phyloP scores from a whole-genome alignment of 768 basidiomycete genomes.

The Hemileccinum rubropunctum region DNA sequence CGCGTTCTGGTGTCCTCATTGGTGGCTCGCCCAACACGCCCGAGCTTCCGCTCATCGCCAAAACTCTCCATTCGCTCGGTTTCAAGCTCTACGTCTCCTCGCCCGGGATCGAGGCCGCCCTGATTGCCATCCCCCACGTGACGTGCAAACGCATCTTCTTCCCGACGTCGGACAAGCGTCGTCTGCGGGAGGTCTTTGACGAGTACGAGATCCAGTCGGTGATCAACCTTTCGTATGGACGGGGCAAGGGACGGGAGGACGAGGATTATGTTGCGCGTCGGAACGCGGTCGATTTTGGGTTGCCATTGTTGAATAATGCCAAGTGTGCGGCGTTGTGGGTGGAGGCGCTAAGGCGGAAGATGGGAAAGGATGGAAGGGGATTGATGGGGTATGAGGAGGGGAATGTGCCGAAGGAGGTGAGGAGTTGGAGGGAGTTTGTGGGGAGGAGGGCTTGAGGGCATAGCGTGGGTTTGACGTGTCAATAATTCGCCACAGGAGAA shows the following conservation, averaged over 20 bases:
- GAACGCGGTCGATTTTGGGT: conserved; percentile 94
- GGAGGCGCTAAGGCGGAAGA: conserved; percentile 80
- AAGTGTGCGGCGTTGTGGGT: conserved; percentile 89
- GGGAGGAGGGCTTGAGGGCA: conserved; percentile 54
- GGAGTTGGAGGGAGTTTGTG: conserved; percentile 89
- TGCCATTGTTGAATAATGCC: conserved; percentile 88
- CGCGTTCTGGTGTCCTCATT: conserved; percentile 83
- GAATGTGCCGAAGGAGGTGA: conserved; percentile 85
- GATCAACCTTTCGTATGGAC: conserved; percentile 83
- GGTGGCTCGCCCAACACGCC: conserved; percentile 89
- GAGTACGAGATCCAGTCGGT: conserved; percentile 94
- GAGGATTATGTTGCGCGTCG: conserved; percentile 97
- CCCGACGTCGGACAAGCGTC: conserved; percentile 95
- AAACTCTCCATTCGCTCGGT: conserved; percentile 76
- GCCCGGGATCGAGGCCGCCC: conserved; percentile 69
- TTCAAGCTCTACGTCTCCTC: conserved; percentile 96
- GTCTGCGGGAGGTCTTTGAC: conserved; percentile 89
- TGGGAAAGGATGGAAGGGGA: conserved; percentile 65
- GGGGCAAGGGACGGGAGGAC: conserved; percentile 74
- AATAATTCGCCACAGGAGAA: too few relatives aligned
- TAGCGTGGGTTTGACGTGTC: not conserved
- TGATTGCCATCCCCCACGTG: conserved; percentile 78
- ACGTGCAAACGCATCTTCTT: conserved; percentile 88
- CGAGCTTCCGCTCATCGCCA: conserved; percentile 83
- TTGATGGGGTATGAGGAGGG: conserved; percentile 82